Base-by-base conservation (phyloP, 1,139 yeast species). In the Pichia sp. region DNA sequence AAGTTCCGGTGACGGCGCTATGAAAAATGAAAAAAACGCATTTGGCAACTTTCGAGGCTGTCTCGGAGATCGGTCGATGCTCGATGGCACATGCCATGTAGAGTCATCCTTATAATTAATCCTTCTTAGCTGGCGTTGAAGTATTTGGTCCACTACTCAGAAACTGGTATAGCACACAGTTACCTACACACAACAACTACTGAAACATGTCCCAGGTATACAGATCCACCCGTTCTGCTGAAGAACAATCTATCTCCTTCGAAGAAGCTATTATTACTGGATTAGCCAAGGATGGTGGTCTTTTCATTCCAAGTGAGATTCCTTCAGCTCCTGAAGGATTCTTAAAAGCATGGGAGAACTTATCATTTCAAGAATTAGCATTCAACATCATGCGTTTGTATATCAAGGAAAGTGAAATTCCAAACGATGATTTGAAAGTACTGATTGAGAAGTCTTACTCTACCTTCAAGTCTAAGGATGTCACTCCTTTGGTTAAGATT, bases 211-310 rank as follows among this genome's bases (percentile, higher is more conserved):
- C 81, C 7, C 75, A 75, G 62, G 60, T 66, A 35, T 91, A 91
- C 60, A 80, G 94, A 63, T 88, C 97, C 18, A 86, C 98, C 12
- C 79, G 97, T 57, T 77, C 93, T 7, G 54, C 76, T 18, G 58
- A 57, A 11, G 59, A 60, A 22, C 74, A 76, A 49, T 61, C 72
- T 12, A 70, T 78, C 40, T 71, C 91, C 4, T 91, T 91, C 52
- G 98, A 91, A 62, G 94, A 83, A 42, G 95, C 88, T 8, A 88
- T 91, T 35, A 83, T 91, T 62, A 83, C 84, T 45, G 98, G 98
- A 31, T 71, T 91, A 52, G 98, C 97, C 36, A 77, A 83, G 35
- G 98, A 93, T 58, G 98, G 98, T 49, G 98, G 98, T 29, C 73
- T 91, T 34, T 91, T 85, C 59, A 71, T 93, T 40, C 99, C 98